phyloP scores from a whole-genome alignment of 192 early-diverging fungal species.

The Linnemannia schmuckeri region DNA sequence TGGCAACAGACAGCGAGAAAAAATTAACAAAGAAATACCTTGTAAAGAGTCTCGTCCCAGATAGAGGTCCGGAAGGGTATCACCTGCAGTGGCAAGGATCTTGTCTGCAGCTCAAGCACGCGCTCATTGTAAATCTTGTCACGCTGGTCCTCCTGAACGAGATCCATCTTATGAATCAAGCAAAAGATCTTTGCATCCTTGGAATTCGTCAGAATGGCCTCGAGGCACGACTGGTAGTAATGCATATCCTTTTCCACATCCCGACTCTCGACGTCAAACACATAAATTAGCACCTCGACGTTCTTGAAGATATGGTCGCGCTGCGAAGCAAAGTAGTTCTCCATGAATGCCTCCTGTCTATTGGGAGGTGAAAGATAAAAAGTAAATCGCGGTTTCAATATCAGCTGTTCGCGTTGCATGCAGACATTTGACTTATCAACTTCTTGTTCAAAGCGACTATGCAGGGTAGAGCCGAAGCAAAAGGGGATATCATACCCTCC shows the following conservation, averaged over 20 bases:
- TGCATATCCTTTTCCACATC: constrained; percentile 93
- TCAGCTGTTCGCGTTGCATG: not conserved
- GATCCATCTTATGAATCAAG: constrained; percentile 98
- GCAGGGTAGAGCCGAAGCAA: not conserved
- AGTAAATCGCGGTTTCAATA: not conserved
- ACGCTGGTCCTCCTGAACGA: constrained; percentile 81
- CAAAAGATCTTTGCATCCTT: constrained; percentile 95
- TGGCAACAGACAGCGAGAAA: constrained; percentile 20
- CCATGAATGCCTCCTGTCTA: constrained; percentile 95
- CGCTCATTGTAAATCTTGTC: constrained; percentile 81
- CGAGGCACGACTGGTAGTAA: constrained; percentile 90
- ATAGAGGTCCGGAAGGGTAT: constrained; percentile 87
- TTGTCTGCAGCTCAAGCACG: constrained; percentile 72
- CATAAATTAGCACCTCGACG: constrained; percentile 99
- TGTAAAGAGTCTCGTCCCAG: constrained; percentile 94
- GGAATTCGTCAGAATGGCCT: constrained; percentile 84
- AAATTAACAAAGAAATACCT: constrained; percentile 53
- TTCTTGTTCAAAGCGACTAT: not conserved
- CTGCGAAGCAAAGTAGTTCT: constrained; percentile 94
- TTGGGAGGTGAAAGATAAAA: constrained; percentile 11
- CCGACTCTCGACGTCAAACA: constrained; percentile 95
- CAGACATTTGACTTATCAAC: not conserved
- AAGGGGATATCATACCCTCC: constrained; percentile 68
- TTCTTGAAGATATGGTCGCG: constrained; percentile 97
- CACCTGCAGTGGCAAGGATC: constrained; percentile 77